Conservation (phyloP, 1,139 yeast genomes). For the Lizanozyma gosingica region DNA sequence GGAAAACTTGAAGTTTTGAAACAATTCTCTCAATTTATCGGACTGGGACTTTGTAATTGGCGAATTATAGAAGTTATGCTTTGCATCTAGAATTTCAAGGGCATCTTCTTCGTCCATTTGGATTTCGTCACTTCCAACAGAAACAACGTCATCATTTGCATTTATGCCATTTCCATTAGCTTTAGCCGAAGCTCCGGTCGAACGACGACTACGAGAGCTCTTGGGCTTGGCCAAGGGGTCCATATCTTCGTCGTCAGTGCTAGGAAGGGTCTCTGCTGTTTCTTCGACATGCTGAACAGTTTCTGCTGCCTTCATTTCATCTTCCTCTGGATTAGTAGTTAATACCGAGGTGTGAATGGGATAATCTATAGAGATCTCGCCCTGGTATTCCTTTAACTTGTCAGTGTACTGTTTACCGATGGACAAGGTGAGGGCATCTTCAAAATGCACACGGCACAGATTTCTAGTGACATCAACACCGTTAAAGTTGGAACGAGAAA, state of each 20-base stretch:
- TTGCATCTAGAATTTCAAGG: neutral
- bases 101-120: neutral
- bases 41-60: constrained; percentile 35
- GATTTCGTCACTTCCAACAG: neutral
- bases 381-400: constrained; percentile 28
- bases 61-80: constrained; percentile 15
- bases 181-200: neutral
- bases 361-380: constrained; percentile 4
- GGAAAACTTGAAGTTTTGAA: constrained; percentile 32
- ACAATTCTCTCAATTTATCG: constrained; percentile 28
- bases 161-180: too few relatives aligned
- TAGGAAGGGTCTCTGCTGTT: neutral
- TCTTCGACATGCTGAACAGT: neutral
- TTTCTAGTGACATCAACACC: constrained; percentile 70
- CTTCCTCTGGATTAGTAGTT: neutral
- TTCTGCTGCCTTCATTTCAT: neutral
- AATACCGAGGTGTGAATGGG: neutral
- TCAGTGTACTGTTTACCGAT: constrained; percentile 38
- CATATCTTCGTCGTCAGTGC: neutral
- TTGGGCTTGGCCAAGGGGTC: neutral
- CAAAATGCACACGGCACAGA: constrained; percentile 62
- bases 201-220: neutral
- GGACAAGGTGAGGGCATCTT: constrained; percentile 45
- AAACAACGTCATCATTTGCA: neutral
- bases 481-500: constrained; percentile 72